Percentiles rank a stretch among this genome's conserved stretches.
phyloP scores from a whole-genome alignment of 306 rosid genomes.

The Vicia sativa region DNA sequence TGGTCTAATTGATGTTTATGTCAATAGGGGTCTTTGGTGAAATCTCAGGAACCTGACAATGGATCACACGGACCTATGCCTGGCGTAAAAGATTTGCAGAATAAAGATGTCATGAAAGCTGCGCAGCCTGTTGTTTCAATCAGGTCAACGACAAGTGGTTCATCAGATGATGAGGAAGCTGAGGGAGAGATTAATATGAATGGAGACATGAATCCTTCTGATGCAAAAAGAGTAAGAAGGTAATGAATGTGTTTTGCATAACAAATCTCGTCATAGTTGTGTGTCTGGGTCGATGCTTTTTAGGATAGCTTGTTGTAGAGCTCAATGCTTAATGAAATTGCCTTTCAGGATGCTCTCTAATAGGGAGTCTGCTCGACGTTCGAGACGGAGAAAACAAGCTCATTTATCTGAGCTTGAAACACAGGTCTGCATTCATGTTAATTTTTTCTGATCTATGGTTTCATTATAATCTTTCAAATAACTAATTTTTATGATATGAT shows the following conservation, averaged over 20 bases:
- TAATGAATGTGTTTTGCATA: constrained; percentile 43
- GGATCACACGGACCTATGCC: constrained; percentile 54
- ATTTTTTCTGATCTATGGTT: constrained; percentile 1
- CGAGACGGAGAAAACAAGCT: constrained; percentile 96
- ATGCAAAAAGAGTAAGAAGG: constrained; percentile 93
- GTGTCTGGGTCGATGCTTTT: no score
- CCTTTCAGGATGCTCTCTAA: constrained; percentile 93
- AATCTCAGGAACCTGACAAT: constrained; percentile 59
- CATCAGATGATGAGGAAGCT: constrained; percentile 86
- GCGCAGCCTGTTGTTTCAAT: constrained; percentile 45
- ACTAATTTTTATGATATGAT: constrained; percentile 30
- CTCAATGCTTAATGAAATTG: constrained; percentile 4
- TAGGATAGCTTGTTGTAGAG: not conserved
- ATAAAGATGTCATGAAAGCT: constrained; percentile 53
- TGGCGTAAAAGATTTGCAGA: no score
- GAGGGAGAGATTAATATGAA: constrained; percentile 76
- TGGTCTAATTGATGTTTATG: no score
- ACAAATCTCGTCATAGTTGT: constrained; percentile 20
- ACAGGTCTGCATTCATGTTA: constrained; percentile 48
- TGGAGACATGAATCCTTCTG: constrained; percentile 65
- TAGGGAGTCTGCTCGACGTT: constrained; percentile 97
- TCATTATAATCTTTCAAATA: not conserved
- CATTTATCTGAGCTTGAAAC: constrained; percentile 93
- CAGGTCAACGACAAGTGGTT: constrained; percentile 69
- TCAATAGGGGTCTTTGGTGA: constrained; percentile 60